Evolutionary conservation across 352 stramenopile species (phyloP), one percentile per base, ranked within the genome.

Genomic region (Globisporangium heterothallicum): DNA sequence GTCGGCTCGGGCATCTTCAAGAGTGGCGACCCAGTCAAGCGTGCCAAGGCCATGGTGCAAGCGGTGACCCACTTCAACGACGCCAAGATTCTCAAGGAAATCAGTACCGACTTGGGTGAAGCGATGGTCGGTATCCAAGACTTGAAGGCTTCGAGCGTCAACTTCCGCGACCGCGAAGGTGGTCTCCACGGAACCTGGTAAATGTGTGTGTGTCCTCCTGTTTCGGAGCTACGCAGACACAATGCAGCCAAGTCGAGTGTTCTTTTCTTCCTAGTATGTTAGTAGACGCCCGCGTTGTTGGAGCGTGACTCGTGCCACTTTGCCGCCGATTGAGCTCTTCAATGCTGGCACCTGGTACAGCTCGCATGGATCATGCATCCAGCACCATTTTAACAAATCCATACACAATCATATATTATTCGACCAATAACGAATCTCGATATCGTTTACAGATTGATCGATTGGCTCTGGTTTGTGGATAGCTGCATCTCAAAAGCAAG

Each of bases 1-100:
- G 96, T 99, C 14, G 96, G 96, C 42, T 97, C 82, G 51, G 96
- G 96, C 43, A 99, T 99, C 61, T 99, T 99, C 81, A 98, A 98
- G 80, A 97, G 79, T 49, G 84, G 83, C 18, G 89, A 99, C 71
- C 94, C 96, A 13, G 92, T 80, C 46, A 96, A 97, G 63, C 83
- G 96, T 51, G 96, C 94, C n/a, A 70, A 71, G 46, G 95, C 96
- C 25, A 99, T 99, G 81, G 96, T 99, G 19, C 87, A 97, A 69
- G 96, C 96, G 12, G 91, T 97, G 35, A 98, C 96, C 18, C 94
- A 99, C 77, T 99, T 85, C 77, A 98, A 97, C 30, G 92, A 99
- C 71, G 64, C 94, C 7, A 98, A 98, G 84, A 96, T 98, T 29
- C 73, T 99, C 32, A 97, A 96, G 72, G 95, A 99, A 64, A 91